Evolutionary conservation across 192 early-diverging fungal genomes (phyloP), one percentile per base, ranked within the genome.

Genomic region (Thoreauomyces humboldtii): DNA sequence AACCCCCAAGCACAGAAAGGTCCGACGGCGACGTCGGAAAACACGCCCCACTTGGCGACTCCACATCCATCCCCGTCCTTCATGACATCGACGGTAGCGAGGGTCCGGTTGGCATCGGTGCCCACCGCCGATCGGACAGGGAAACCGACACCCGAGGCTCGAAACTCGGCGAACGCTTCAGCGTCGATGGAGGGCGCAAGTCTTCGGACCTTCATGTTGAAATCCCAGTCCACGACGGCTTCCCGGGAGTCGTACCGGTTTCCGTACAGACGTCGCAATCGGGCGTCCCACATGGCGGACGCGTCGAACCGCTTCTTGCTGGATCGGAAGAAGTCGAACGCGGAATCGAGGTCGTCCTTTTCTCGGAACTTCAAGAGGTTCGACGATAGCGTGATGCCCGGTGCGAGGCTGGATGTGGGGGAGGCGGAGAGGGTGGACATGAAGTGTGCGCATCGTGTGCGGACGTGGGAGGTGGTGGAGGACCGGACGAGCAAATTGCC

Each of bases 181-280:
- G 19, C 14, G 29, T 35, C 25, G 28, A 54, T 27, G 4, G 61
- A 69, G 7, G 59, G 51, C 27, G 42, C 48, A 17, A 33, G 51
- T 38, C 75, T 75, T 33, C 38, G 37, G 27, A 86, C 64, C 67
- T 83, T 83, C 81, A 86, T 83, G 65, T 83, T 69, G 61, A 72
- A 86, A 60, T 86, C 84, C 84, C 84, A 86, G 46, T 86, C 84
- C 38, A 82, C 46, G 7, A 71, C 61, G 54, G 77, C 76, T 19
- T 81, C 83, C 27, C 79, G 71, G 5, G 62, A 36, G 38, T 86
- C 84, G 58, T 78, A 86, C 14, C 81, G 61, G 2, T 38, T 31
- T 17, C 71, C 70, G 45, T 73, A 70, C 14, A 67, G 59, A 12
- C 33, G n/a, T 6, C 75, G 59, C 19, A 83, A 51, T 42, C 84